phyloP scores from a whole-genome alignment of 371 early-diverging fungal genomes.

The Batkoa obscura region DNA sequence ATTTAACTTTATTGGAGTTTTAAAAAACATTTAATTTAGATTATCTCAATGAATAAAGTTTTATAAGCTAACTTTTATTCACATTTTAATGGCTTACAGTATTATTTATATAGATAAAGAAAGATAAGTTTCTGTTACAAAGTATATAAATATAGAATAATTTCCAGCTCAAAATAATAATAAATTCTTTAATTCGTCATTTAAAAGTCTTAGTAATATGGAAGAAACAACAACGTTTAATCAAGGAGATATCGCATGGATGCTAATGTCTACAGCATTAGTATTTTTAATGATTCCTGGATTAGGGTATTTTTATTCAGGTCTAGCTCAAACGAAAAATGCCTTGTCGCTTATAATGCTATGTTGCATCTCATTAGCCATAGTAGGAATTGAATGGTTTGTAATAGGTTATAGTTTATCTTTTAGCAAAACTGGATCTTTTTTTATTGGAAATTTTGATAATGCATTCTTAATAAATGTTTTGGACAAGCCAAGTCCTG shows the following conservation, averaged over 20 bases:
- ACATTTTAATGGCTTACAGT: too few species aligned
- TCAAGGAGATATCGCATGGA: slow-evolving; percentile 55
- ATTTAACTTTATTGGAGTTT: too few species aligned
- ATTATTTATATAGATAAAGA: neutral
- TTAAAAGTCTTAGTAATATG: too few species aligned
- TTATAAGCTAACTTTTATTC: too few species aligned
- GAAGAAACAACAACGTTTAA: too few species aligned
- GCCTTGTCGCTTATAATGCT: slow-evolving; percentile 63
- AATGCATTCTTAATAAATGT: slow-evolving; percentile 46
- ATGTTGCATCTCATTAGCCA: slow-evolving; percentile 49
- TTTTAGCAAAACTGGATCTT: slow-evolving; percentile 7
- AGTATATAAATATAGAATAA: too few species aligned
- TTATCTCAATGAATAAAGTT: too few species aligned
- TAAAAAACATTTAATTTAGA: too few species aligned
- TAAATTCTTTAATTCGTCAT: too few species aligned
- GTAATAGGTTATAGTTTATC: slow-evolving; percentile 39
- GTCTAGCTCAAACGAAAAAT: slow-evolving; percentile 67
- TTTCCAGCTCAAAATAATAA: too few species aligned
- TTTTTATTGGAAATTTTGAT: slow-evolving; percentile 61
- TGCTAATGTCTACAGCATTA: slow-evolving; percentile 34
- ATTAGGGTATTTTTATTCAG: slow-evolving; percentile 77
- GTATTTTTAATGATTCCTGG: slow-evolving; percentile 29
- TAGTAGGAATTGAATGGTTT: slow-evolving; percentile 54
- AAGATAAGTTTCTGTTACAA: neutral
- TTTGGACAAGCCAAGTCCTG: slow-evolving; percentile 26